These are phyloP conservation scores for Didymella pinodella DNA, from an alignment of 2,329 filamentous ascomycete genomes.

Conservation along the genomic window DNA sequence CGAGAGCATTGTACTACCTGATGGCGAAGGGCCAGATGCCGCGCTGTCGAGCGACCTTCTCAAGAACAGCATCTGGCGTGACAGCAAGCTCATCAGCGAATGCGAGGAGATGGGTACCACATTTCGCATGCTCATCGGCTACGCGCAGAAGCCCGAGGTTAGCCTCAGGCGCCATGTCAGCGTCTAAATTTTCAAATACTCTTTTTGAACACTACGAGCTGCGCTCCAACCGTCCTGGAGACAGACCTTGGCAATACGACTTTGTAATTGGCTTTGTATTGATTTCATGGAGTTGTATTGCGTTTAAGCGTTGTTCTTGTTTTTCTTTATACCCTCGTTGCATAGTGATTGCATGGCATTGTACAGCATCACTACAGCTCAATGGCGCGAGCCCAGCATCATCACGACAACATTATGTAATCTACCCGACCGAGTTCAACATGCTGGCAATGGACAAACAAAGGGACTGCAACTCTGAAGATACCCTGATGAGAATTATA, in stretches of 20 bases:
- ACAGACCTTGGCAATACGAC: constrained; percentile 22
- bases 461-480: constrained; percentile 5
- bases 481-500: constrained; percentile 20
- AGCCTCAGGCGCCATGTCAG: constrained; percentile 58
- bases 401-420: constrained; percentile 32
- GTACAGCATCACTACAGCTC: constrained; percentile 26
- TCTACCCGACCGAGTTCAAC: constrained; percentile 29
- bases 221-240: constrained; percentile 44
- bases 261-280: constrained; percentile 23
- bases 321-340: constrained; percentile 49
- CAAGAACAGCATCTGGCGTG: constrained; percentile 77
- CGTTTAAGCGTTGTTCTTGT: constrained; percentile 45
- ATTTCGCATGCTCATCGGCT: constrained; percentile 89
- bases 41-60: constrained; percentile 49
- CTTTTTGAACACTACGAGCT: constrained; percentile 36
- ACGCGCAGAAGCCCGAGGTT: constrained; percentile 77
- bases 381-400: constrained; percentile 22
- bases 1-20: constrained; percentile 67
- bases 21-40: constrained; percentile 42
- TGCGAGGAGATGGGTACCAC: constrained; percentile 87
- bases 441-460: constrained; percentile 47
- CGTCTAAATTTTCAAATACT: constrained; percentile 43
- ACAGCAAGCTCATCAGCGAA: constrained; percentile 77
- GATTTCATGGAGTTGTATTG: constrained; percentile 35
- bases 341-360: constrained; percentile 40